These are phyloP conservation scores for Crithidia fasciculata DNA, from an alignment of 208 protist genomes.

Conservation along the genomic window DNA sequence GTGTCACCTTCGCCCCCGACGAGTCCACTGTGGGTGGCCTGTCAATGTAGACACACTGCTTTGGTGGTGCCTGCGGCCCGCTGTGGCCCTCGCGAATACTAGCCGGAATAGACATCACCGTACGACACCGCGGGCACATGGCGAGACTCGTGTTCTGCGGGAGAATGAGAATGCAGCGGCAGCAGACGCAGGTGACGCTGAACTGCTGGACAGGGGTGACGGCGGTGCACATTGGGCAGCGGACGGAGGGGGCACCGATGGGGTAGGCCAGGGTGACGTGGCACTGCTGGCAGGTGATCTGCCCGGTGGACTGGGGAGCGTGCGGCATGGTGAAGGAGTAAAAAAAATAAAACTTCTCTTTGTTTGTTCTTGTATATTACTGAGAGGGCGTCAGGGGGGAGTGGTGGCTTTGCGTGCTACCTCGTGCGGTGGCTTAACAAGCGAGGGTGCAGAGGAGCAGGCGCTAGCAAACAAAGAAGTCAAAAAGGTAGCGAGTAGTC, in stretches of 20 bases:
- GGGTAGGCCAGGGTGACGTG: constrained; percentile 84
- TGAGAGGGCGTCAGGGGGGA: too few species aligned
- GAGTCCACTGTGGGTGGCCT: constrained; percentile 57
- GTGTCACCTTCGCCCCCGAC: constrained; percentile 45
- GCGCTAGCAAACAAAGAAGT: too few species aligned
- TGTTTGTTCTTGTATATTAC: neutral
- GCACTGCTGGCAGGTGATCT: constrained; percentile 82
- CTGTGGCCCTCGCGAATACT: constrained; percentile 76
- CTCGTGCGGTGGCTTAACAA: too few species aligned
- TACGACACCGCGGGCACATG: constrained; percentile 86
- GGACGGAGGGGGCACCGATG: constrained; percentile 80
- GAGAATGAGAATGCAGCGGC: constrained; percentile 81
- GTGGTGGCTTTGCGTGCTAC: too few species aligned
- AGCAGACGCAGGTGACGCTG: constrained; percentile 82
- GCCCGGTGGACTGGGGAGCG: constrained; percentile 68
- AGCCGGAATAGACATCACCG: constrained; percentile 83
- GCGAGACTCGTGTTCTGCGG: constrained; percentile 86
- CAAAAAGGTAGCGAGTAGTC: too few species aligned
- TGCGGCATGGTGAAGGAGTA: constrained; percentile 48
- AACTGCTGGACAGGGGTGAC: constrained; percentile 87
- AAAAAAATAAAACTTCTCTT: too few species aligned
- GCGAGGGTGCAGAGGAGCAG: too few species aligned
- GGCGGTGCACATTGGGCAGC: constrained; percentile 84
- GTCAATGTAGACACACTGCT: constrained; percentile 87
- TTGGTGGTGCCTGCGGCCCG: constrained; percentile 60